These are phyloP conservation scores for Pilatotrama ljubarskyi DNA, from an alignment of 768 basidiomycete species.

Conservation along the genomic window DNA sequence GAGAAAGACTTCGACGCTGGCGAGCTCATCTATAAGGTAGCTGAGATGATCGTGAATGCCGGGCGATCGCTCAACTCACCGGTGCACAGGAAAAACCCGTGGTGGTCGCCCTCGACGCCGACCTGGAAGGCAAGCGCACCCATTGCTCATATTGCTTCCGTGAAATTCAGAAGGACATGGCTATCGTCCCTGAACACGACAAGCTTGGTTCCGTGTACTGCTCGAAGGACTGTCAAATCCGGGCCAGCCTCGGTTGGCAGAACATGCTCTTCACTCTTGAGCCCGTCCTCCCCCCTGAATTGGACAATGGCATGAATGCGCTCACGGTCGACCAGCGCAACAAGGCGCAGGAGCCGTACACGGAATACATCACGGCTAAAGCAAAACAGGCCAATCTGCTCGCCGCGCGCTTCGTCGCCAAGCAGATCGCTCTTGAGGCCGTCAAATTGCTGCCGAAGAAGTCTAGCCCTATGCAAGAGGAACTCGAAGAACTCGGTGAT, in stretches of 20 bases:
- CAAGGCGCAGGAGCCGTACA: slow-evolving; percentile 60
- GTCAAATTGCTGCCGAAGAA: slow-evolving; percentile 47
- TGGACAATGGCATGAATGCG: slow-evolving; percentile 34
- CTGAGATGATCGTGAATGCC: background rate
- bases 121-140: slow-evolving; percentile 65
- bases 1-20: slow-evolving; percentile 68
- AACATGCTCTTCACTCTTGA: slow-evolving; percentile 72
- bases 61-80: background rate
- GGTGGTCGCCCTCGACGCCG: slow-evolving; percentile 67
- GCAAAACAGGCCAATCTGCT: slow-evolving; percentile 52
- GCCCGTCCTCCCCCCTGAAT: slow-evolving; percentile 50
- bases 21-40: slow-evolving; percentile 76
- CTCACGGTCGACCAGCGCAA: slow-evolving; percentile 45
- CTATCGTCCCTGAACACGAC: slow-evolving; percentile 49
- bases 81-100: slow-evolving; percentile 66
- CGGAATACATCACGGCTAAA: slow-evolving; percentile 53
- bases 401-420: slow-evolving; percentile 69
- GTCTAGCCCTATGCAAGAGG: slow-evolving; percentile 25
- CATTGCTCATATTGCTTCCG: slow-evolving; percentile 78
- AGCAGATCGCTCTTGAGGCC: slow-evolving; percentile 68
- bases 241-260: slow-evolving; percentile 60
- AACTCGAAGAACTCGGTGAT: slow-evolving; percentile 39
- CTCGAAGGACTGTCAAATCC: slow-evolving; percentile 63
- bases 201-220: slow-evolving; percentile 66
- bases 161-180: slow-evolving; percentile 46